Evolutionary conservation across 83 land plant species (phyloP).

Genomic region (Thuja plicata): DNA sequence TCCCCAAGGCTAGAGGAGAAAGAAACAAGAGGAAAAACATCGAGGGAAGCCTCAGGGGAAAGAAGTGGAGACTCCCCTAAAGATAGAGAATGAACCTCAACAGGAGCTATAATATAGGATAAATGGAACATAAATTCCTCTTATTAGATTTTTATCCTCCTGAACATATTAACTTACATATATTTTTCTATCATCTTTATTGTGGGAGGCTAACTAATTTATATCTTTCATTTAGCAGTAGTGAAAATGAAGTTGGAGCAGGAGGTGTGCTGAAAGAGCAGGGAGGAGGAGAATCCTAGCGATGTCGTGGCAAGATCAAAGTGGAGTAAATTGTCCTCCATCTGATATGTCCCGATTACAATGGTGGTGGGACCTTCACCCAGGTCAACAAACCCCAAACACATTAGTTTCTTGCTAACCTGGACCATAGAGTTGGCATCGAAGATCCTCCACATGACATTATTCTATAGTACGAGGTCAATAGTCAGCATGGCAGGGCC

Average conservation of each 20-base stretch:
- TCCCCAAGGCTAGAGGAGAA: too few relatives aligned
- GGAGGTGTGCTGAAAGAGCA: conserved; percentile 27
- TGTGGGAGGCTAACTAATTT: too few relatives aligned
- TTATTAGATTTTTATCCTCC: too few relatives aligned
- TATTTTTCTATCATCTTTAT: too few relatives aligned
- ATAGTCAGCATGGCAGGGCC: conserved; percentile 47
- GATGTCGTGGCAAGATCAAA: conserved; percentile 41
- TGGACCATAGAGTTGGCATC: conserved; percentile 50
- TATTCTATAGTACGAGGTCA: conserved; percentile 39
- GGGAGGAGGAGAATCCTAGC: conserved; percentile 50
- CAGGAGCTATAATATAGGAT: too few relatives aligned
- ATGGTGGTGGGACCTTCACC: conserved; percentile 33
- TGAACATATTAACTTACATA: too few relatives aligned
- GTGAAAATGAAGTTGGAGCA: conserved; percentile 51
- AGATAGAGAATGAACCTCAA: too few relatives aligned
- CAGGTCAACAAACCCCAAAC: conserved; percentile 50
- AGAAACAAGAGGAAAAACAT: too few relatives aligned
- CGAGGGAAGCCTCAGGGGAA: too few relatives aligned
- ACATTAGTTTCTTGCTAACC: conserved; percentile 27
- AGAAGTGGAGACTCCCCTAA: too few relatives aligned
- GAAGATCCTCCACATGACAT: conserved; percentile 49
- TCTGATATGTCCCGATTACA: conserved; percentile 51
- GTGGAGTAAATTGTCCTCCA: conserved; percentile 54
- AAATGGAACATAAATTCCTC: too few relatives aligned
- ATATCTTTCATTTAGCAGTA: background rate